A percentile compares a stretch with the other conserved stretches of the same genome.
Conservation (phyloP, 2,329 filamentous ascomycete species). For the Aspergillus carbonarius region DNA sequence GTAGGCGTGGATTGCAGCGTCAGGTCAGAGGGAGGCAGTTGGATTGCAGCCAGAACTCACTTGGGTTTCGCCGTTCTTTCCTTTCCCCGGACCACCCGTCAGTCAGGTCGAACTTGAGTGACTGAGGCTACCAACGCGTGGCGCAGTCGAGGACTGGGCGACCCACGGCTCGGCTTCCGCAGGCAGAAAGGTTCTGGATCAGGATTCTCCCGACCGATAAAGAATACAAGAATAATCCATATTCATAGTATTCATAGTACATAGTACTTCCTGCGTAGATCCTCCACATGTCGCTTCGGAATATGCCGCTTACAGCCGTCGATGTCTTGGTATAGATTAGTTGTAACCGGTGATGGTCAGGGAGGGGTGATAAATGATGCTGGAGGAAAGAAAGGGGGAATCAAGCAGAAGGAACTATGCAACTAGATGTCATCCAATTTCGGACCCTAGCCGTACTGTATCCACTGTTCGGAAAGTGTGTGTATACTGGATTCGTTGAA, state of each 20-base stretch:
- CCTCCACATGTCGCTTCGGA: background rate
- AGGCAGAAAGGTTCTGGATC: constrained; percentile 6
- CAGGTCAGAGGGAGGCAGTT: background rate
- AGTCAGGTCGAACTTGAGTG: background rate
- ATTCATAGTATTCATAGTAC: too few species aligned
- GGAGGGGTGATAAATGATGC: background rate
- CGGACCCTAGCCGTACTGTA: too few species aligned
- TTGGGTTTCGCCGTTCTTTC: background rate
- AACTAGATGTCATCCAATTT: background rate
- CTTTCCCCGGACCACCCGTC: constrained; percentile 4
- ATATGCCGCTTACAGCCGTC: background rate
- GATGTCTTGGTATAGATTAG: background rate
- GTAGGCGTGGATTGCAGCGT: background rate
- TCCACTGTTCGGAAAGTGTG: too few species aligned
- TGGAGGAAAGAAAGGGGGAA: background rate
- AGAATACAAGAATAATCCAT: too few species aligned
- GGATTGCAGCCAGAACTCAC: background rate
- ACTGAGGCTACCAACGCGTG: constrained; percentile 3
- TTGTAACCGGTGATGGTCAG: background rate
- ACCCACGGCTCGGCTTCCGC: constrained; percentile 1
- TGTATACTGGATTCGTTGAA: too few species aligned
- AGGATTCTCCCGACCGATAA: constrained; percentile 4
- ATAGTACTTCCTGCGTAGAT: background rate
- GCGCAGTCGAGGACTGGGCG: background rate
- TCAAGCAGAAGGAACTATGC: background rate